Percentiles rank a stretch among this genome's conserved stretches.
phyloP scores from a whole-genome alignment of 2,329 filamentous ascomycete genomes.

The Talaromyces sp. region DNA sequence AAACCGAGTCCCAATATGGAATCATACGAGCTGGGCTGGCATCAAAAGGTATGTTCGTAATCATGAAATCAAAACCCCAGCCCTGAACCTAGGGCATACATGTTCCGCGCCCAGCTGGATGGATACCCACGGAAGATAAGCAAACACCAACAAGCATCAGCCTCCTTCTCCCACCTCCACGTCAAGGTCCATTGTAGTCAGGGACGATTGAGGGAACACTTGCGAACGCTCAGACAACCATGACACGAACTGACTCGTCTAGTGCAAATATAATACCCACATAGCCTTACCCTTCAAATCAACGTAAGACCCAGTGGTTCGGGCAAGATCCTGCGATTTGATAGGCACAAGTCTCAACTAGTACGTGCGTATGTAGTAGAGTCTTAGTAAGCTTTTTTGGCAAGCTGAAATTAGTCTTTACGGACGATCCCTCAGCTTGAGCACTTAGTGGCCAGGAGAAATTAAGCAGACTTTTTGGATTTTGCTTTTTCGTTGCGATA shows the following conservation, averaged over 20 bases:
- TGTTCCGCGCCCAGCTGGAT: constrained; percentile 7
- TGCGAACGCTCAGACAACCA: not conserved
- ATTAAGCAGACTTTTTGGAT: not conserved
- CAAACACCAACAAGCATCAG: not conserved
- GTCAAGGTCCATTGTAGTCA: not conserved
- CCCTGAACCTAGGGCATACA: not conserved
- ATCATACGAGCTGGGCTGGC: not conserved
- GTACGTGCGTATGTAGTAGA: not conserved
- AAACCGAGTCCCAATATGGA: not conserved
- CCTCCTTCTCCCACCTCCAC: not conserved
- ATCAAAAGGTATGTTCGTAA: not conserved
- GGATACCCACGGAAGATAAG: constrained; percentile 2
- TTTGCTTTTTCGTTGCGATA: not conserved
- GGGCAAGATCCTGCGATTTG: constrained; percentile 1
- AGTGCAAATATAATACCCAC: not conserved
- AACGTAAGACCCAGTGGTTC: not conserved
- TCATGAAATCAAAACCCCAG: not conserved
- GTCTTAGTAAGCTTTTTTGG: not conserved
- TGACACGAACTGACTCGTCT: not conserved
- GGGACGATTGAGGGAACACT: not conserved
- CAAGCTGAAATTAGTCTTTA: not conserved
- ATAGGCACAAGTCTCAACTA: not conserved
- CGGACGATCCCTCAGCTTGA: not conserved
- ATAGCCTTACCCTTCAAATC: not conserved
- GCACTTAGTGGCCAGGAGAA: not conserved